These are phyloP conservation scores for Paraphoma chrysanthemicola DNA, from an alignment of 2,329 filamentous ascomycete species.

Conservation along the genomic window DNA sequence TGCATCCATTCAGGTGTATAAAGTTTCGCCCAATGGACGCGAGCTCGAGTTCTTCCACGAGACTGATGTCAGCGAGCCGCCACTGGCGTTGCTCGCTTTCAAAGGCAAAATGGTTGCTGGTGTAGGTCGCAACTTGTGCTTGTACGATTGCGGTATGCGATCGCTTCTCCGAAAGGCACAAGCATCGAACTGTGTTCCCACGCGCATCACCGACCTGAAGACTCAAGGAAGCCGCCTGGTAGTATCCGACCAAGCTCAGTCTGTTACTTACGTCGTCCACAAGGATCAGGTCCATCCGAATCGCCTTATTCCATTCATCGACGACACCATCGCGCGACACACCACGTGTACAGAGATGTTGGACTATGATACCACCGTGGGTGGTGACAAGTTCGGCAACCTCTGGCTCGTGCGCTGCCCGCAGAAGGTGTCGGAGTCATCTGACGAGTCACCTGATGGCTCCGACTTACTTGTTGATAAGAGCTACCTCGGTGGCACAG, in stretches of 20 bases:
- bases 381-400: slow-evolving; percentile 98
- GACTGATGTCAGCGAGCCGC: slow-evolving; percentile 88
- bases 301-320: slow-evolving; percentile 88
- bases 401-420: slow-evolving; percentile 91
- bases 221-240: slow-evolving; percentile 91
- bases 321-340: slow-evolving; percentile 89
- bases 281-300: slow-evolving; percentile 80
- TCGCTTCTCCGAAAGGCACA: slow-evolving; percentile 93
- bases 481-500: slow-evolving; percentile 86
- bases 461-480: slow-evolving; percentile 91
- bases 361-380: slow-evolving; percentile 94
- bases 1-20: slow-evolving; percentile 91
- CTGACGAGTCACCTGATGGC: slow-evolving; percentile 90
- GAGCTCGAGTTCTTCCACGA: slow-evolving; percentile 95
- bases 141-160: slow-evolving; percentile 93
- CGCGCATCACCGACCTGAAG: slow-evolving; percentile 86
- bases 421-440: slow-evolving; percentile 82
- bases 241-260: slow-evolving; percentile 91
- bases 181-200: slow-evolving; percentile 72
- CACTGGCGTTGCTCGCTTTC: slow-evolving; percentile 89
- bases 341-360: slow-evolving; percentile 92
- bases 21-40: slow-evolving; percentile 84
- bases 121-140: slow-evolving; percentile 78
- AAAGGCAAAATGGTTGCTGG: slow-evolving; percentile 90
- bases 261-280: slow-evolving; percentile 90